Evolutionary conservation across 139 green algal genomes (phyloP), one percentile per base, ranked within the genome.

Genomic region (Chlorella sp.): DNA sequence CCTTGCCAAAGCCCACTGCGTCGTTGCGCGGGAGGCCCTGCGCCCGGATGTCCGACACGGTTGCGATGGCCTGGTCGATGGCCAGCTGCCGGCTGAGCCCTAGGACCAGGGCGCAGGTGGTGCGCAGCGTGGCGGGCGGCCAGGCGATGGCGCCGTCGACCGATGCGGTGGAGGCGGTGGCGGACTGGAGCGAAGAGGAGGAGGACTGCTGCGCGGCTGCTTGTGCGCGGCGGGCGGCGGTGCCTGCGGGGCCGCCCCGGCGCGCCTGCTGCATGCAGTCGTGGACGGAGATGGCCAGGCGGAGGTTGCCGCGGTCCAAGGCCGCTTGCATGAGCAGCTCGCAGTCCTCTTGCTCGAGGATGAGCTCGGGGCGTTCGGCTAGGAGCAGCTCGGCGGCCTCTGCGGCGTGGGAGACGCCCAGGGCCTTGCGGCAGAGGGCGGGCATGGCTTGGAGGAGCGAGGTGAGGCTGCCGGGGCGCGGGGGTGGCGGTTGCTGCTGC

Each of bases 11-110:
- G 29, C 75, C 62, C 22, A 88, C 76, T 69, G 84, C 78, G 26
- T 85, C 80, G 26, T 74, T 60, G 4, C 76, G 33, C 0, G 87
- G 81, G 49, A 95, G 36, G 27, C 91, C 91, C 14, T 86, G 77
- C 23, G 70, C 72, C n/a, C 86, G 82, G 64, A 96, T 78, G 36
- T 81, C 82, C 5, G 64, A 23, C 1, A 87, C 65, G 24, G 87
- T 79, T 2, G 69, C n/a, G 51, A 96, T 60, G 10, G 93, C 92
- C 10, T 95, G 90, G 20, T 73, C 69, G 3, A 95, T 91, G 20
- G 77, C 69, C 36, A 97, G 78, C 69, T 80, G 75, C 49, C 83
- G 76, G 42, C 85, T 85, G 23, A 97, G 78, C 3, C 88, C 90
- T 60, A 90, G 67, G 29, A 96, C 83, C 30, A 97, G 36, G 6